Evolutionary conservation across 495 filamentous ascomycete genomes (phyloP), one percentile per base, ranked within the genome.

Genomic region (Stereocaulon alpinum): DNA sequence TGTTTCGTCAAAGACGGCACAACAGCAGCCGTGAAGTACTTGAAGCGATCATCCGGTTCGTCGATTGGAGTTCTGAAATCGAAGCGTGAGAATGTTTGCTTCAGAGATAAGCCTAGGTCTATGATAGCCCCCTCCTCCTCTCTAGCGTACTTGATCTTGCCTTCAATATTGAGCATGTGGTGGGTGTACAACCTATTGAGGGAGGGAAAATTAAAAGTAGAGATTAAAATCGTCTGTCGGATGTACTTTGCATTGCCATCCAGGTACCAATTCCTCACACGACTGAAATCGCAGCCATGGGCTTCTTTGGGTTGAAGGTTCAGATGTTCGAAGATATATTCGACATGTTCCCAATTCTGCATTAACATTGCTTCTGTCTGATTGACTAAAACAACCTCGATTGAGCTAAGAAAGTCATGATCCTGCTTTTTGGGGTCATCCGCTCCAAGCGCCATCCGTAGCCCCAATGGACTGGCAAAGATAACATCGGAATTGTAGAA

Each of bases 321-420:
- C 49, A 97, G 83, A 71, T 96, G 90, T 61, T 89, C 82, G 68
- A 96, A 88, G 64, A 96, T 83, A 69, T 84, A 87, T 64, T 90
- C 87, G 55, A 95, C 80, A 72, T 97, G 91, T 65, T 96, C 91
- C 93, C 94, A 97, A 72, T 95, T 96, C 68, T 98, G 93, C 91
- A 96, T 96, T 18, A 91, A 80, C 17, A 97, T 77, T 1, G 91
- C 90, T 69, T 97, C 94, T 43, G 90, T 88, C 68, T 96, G 90
- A 70, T 98, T 93, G 49, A 94, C 77, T 41, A 98, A 76, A 27
- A 90, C 84, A 11, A 98, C 69, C 70, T 98, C 93, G 64, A 98
- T 87, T 0, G 90, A 95, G 49, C 85, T 90, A 22, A 98, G 79
- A 69, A 95, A 98, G 70, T 98, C 93, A 64, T 82, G 84, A 67